Percentiles rank a stretch among this genome's conserved stretches.
phyloP scores from a whole-genome alignment of 148 eudicot species.

The Cornus florida region DNA sequence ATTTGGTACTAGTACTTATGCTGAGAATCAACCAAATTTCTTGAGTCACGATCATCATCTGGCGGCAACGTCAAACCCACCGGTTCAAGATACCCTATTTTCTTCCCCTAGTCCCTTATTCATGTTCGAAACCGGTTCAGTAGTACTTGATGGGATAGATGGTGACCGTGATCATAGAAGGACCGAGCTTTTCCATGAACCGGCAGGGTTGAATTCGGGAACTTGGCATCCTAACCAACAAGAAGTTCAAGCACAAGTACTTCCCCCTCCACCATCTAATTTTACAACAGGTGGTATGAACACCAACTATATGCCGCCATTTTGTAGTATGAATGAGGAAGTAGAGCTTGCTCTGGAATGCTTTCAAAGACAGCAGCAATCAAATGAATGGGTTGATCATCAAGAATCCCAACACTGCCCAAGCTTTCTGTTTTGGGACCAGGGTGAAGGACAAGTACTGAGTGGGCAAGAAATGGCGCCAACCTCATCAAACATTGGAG shows the following conservation, averaged over 20 bases:
- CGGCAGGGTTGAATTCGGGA: slow-evolving; percentile 10
- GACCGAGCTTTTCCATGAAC: slow-evolving; percentile 30
- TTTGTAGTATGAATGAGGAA: slow-evolving; percentile 33
- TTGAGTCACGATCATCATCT: slow-evolving; percentile 24
- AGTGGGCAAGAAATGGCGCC: slow-evolving; percentile 38
- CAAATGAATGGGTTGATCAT: slow-evolving; percentile 48
- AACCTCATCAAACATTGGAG: slow-evolving; percentile 44
- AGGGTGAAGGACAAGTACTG: slow-evolving; percentile 30
- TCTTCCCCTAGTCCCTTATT: slow-evolving; percentile 42
- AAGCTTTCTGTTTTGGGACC: slow-evolving; percentile 68
- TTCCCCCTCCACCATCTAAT: slow-evolving; percentile 4
- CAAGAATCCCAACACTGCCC: slow-evolving; percentile 48
- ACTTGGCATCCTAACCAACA: slow-evolving; percentile 33
- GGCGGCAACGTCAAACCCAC: slow-evolving; percentile 16
- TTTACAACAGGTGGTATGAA: slow-evolving; percentile 22
- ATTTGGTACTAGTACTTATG: slow-evolving; percentile 7
- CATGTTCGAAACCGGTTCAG: slow-evolving; percentile 54
- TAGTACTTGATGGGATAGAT: slow-evolving; percentile 4
- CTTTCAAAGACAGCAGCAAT: slow-evolving; percentile 33
- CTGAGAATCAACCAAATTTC: slow-evolving; percentile 26
- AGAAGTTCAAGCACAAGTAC: slow-evolving; percentile 14
- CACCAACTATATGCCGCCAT: slow-evolving; percentile 47
- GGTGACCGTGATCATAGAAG: slow-evolving; percentile 11
- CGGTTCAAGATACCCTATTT: slow-evolving; percentile 29
- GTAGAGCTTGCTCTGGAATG: slow-evolving; percentile 27